Percentiles rank a stretch among this genome's conserved stretches.
Evolutionary conservation across 306 rosid species (phyloP).

Genomic region (Mimosa pudica): DNA sequence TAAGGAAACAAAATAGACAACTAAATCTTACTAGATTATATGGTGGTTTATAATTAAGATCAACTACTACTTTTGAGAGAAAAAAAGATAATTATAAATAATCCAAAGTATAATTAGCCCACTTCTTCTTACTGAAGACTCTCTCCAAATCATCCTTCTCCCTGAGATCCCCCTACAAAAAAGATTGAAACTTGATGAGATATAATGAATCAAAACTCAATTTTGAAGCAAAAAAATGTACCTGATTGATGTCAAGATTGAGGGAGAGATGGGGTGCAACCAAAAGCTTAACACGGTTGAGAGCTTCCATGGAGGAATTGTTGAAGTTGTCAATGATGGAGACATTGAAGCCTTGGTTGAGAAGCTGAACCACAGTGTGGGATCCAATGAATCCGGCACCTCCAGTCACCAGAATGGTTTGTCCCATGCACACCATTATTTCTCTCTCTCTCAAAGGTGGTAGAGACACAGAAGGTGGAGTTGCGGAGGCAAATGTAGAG

Average conservation of each 20-base stretch:
- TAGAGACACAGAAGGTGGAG: neutral
- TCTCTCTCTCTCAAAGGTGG: neutral
- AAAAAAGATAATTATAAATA: no score
- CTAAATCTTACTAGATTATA: no score
- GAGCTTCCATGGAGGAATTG: constrained; percentile 63
- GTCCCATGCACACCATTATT: constrained; percentile 34
- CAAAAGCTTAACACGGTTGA: constrained; percentile 59
- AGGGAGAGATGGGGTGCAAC: constrained; percentile 60
- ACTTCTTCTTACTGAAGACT: constrained; percentile 58
- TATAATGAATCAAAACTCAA: neutral
- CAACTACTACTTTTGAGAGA: no score
- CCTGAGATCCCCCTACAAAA: constrained; percentile 64
- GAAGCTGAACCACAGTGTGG: constrained; percentile 81
- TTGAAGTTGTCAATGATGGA: constrained; percentile 65
- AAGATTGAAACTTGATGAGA: neutral
- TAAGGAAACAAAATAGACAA: no score
- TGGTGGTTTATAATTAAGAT: no score
- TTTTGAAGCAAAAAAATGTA: constrained; percentile 5
- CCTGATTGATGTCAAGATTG: constrained; percentile 63
- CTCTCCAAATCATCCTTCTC: constrained; percentile 58
- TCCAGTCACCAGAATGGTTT: constrained; percentile 69
- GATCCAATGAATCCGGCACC: constrained; percentile 83
- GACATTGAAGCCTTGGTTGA: constrained; percentile 60
- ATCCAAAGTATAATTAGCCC: neutral
- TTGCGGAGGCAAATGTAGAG: neutral